Base-by-base conservation (phyloP, 768 basidiomycete genomes). In the Rhizopogon vulgaris region DNA sequence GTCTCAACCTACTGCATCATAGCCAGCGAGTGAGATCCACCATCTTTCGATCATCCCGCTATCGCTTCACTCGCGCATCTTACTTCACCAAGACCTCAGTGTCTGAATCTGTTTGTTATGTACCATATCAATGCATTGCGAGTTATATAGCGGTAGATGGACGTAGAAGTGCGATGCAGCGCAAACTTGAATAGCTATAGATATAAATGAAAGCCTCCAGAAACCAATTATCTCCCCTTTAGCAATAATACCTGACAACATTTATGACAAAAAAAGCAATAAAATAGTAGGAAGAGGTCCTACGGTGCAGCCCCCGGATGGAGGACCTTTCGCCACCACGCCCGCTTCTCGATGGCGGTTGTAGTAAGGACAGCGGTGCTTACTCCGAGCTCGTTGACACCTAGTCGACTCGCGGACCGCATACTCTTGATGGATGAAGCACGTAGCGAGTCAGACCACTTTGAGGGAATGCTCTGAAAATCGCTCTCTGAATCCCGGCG, bases 261-360 rank as follows among this genome's bases (percentile, higher is more conserved):
- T 24, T 30, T 8, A 24, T 34, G 10, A 27, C 28, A 52, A 46
- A 38, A 40, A 51, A 27, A 45, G 17, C 15, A 41, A 18, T 32
- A 42, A n/a, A 53, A 43, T 8, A 45, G 4, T 12, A n/a, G 42
- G n/a, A 34, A 38, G 39, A 24, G 41, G 1, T 34, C 25, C 15
- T 27, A 24, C 18, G 2, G 32, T 46, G 32, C 32, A 22, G 14
- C 32, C 17, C 41, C 50, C 2, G 32, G 18, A 22, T 22, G 64
- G 15, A 67, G 56, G 40, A 69, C 65, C 46, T 67, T 67, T 42
- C 60, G 63, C 65, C 65, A 67, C 65, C 65, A 67, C 17, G 55
- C 52, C n/a, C 63, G 59, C 24, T 57, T 66, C 41, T 63, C 67
- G 30, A 42, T 6, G 1, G 22, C 36, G 12, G 25, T 22, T 11